Base-by-base conservation (phyloP, 768 basidiomycete species). In the Amanita phalloides region DNA sequence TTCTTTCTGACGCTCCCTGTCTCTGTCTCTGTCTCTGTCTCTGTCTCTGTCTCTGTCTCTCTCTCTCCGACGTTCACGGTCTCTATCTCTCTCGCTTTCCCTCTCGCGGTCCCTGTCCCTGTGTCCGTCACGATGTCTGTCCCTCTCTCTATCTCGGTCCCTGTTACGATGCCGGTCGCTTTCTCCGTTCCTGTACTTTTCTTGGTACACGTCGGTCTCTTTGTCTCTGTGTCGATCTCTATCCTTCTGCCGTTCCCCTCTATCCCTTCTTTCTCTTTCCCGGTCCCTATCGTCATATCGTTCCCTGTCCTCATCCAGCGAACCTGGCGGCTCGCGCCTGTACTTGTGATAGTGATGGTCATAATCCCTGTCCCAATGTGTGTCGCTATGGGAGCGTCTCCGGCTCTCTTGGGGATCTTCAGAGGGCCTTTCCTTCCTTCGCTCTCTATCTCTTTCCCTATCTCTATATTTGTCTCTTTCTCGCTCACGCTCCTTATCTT, bases 201-300 rank as follows among this genome's bases (percentile, higher is more conserved):
- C 56, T 47, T 48, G 55, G 53, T 54, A 48, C 42, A 45, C 53
- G 39, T 51, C 53, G 4, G 4, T 43, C 49, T 52, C 32, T 49
- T 48, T 51, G 45, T 54, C 41, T 48, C 54, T 54, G 46, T 56
- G 53, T 35, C 45, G 48, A 55, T 62, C 56, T 26, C 23, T 25
- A 25, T 25, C 23, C 54, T 56, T 32, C 57, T 46, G 23, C 23
- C 23, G 4, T 25, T 25, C 23, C 23, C 26, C 6, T 28, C 26
- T 5, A 49, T 56, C 56, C 26, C 54, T 55, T 30, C 57, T 46
- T 25, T 65, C 62, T 41, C 58, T 63, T 30, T 54, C 54, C 33
- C 55, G 51, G 48, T 54, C 49, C 43, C 53, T 51, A 28, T 64
- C 61, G 44, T 59, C 37, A 20, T 54, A 45, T 44, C 58, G 51